A percentile compares a stretch with the other conserved stretches of the same genome.
These are phyloP conservation scores for Nigrospora sphaerica DNA, from an alignment of 2,329 filamentous ascomycete species.

Conservation along the genomic window DNA sequence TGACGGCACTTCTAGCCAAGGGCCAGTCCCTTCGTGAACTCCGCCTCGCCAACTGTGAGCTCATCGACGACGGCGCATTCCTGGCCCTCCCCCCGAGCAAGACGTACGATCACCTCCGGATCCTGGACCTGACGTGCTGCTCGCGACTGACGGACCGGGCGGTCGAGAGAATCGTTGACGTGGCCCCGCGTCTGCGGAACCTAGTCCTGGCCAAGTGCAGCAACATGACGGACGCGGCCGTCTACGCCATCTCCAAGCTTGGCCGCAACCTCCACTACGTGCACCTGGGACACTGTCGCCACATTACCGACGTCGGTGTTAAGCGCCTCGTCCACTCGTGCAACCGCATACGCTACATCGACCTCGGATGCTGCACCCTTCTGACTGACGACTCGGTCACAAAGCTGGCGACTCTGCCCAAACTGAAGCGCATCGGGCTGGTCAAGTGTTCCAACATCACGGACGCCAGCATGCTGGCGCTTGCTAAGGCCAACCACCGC, in stretches of 20 bases:
- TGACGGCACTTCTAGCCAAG: conserved; percentile 72
- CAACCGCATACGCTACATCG: conserved; percentile 94
- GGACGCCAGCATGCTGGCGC: conserved; percentile 76
- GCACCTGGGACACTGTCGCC: conserved; percentile 85
- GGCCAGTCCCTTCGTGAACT: conserved; percentile 84
- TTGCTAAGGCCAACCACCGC: conserved; percentile 64
- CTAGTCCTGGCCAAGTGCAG: conserved; percentile 91
- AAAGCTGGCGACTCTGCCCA: conserved; percentile 78
- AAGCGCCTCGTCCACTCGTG: conserved; percentile 76
- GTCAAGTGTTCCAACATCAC: conserved; percentile 93
- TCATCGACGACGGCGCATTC: conserved; percentile 85
- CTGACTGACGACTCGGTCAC: conserved; percentile 83
- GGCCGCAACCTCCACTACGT: conserved; percentile 97
- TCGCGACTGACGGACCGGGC: conserved; percentile 76
- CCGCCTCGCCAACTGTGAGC: conserved; percentile 75
- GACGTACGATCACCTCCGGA: conserved; percentile 80
- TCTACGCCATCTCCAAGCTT: conserved; percentile 78
- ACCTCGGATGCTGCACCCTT: conserved; percentile 87
- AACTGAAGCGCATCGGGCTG: conserved; percentile 87
- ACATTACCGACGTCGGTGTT: conserved; percentile 86
- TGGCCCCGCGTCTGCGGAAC: conserved; percentile 83
- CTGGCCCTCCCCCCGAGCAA: conserved; percentile 62
- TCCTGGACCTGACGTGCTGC: conserved; percentile 89
- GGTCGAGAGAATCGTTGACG: conserved; percentile 79
- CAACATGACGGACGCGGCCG: conserved; percentile 82